Conservation (phyloP, 805 yeast species). For the Lipomyces yamadae region DNA sequence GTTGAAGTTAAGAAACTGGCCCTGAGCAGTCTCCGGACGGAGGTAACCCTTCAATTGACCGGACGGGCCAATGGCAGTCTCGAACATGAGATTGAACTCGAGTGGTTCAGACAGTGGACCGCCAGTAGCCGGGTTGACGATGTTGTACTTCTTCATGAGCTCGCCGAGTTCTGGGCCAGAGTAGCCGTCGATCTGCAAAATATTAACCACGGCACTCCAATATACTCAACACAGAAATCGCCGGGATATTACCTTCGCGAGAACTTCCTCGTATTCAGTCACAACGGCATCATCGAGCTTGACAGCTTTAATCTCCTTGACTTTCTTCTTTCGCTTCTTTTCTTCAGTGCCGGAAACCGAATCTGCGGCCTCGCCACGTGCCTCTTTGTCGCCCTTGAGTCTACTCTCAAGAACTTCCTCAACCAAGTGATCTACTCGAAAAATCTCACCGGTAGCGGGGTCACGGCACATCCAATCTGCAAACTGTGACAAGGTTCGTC, state of each 20-base stretch:
- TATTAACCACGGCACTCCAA: neutral
- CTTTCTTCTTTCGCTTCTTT: constrained; percentile 94
- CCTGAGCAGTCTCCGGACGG: constrained; percentile 99
- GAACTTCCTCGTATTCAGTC: constrained; percentile 78
- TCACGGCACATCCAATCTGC: constrained; percentile 99
- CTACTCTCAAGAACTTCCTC: constrained; percentile 97
- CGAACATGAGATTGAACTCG: constrained; percentile 98
- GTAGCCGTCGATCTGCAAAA: constrained; percentile 75
- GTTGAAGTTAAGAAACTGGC: constrained; percentile 94
- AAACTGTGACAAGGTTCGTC: constrained; percentile 50
- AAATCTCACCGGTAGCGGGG: constrained; percentile 93
- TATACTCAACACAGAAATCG: neutral
- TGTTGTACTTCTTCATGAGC: constrained; percentile 77
- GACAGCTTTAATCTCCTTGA: constrained; percentile 84
- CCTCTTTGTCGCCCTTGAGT: constrained; percentile 95
- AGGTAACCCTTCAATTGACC: constrained; percentile 93
- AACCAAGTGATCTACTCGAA: constrained; percentile 97
- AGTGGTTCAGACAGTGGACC: constrained; percentile 85
- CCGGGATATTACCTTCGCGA: constrained; percentile 56
- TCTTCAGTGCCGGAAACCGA: constrained; percentile 74
- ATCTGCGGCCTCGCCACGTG: constrained; percentile 76
- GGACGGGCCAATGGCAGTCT: constrained; percentile 98
- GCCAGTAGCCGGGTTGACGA: constrained; percentile 89
- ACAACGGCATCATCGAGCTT: constrained; percentile 82
- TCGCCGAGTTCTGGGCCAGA: constrained; percentile 93